Evolutionary conservation across 2,329 filamentous ascomycete genomes (phyloP), one percentile per base, ranked within the genome.

Genomic region (Colletotrichum euphorbiae): DNA sequence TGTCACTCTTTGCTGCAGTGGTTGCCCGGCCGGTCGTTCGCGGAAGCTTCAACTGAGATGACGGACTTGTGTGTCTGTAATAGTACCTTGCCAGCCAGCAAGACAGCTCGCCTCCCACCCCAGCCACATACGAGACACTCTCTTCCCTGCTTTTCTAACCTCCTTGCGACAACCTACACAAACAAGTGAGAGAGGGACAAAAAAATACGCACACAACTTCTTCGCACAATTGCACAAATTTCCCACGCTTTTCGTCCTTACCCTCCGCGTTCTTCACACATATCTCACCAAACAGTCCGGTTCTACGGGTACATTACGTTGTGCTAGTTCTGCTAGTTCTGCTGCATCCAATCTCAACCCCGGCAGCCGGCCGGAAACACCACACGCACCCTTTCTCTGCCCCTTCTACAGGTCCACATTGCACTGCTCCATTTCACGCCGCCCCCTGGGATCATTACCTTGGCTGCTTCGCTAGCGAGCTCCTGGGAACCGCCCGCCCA

Each of bases 101-200:
- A 33, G 42, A 43, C 52, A 56, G 51, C 52, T 50, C 33, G 55
- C 48, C 17, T 24, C 19, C 51, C 42, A 67, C 65, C 71, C 75
- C 72, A 74, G 69, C 72, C 73, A 74, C 74, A 64, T 65, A 63
- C 71, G 70, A 70, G 68, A 69, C 69, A 70, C 69, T 46, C 69
- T 69, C 71, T 69, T 73, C 74, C 73, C 75, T 74, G 71, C 74
- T 74, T 73, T 71, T 55, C 59, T 38, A 59, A 70, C 55, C 58
- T 70, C 67, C 62, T 59, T 71, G 67, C 63, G 63, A 71, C 70
- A 70, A 46, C 58, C n/a, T n/a, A 28, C 46, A 13, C 21, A 50
- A 28, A 36, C 17, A 12, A 17, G 12, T 11, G 28, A 28, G 31
- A 52, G 31, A 51, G 21, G 21, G n/a, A n/a, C n/a, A 17, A 33